Evolutionary conservation across 768 basidiomycete genomes (phyloP).

Genomic region (Clavulina sp.): DNA sequence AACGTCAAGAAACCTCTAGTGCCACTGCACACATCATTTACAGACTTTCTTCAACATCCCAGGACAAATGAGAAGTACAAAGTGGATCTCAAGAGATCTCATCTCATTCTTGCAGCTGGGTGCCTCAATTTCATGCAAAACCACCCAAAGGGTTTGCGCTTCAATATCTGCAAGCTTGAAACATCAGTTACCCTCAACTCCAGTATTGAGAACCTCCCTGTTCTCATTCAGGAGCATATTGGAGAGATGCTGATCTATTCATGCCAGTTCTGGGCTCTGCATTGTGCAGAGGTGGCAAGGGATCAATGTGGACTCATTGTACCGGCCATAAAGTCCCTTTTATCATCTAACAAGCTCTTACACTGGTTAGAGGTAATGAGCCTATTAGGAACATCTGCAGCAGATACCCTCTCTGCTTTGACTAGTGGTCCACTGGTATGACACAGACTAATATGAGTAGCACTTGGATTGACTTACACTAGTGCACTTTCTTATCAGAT

Average conservation of each 20-base stretch:
- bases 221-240: not conserved
- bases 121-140: too few relatives aligned
- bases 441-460: too few relatives aligned
- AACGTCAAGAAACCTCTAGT: too few relatives aligned
- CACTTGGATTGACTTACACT: too few relatives aligned
- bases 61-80: too few relatives aligned
- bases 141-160: not conserved
- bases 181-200: not conserved
- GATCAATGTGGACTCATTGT: not conserved
- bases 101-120: too few relatives aligned
- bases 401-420: not conserved
- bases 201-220: not conserved
- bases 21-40: too few relatives aligned
- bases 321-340: not conserved
- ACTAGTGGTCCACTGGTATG: too few relatives aligned
- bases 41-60: too few relatives aligned
- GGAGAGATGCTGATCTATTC: not conserved
- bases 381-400: too few relatives aligned
- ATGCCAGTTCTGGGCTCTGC: slow-evolving; percentile 3
- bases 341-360: not conserved
- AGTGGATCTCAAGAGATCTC: too few relatives aligned
- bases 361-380: slow-evolving; percentile 3
- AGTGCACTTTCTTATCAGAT: too few relatives aligned
- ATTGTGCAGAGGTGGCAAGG: not conserved
- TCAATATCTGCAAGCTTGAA: slow-evolving; percentile 7